These are phyloP conservation scores for Paramecium octaurelia DNA, from an alignment of 73 alveolate genomes.

Conservation along the genomic window DNA sequence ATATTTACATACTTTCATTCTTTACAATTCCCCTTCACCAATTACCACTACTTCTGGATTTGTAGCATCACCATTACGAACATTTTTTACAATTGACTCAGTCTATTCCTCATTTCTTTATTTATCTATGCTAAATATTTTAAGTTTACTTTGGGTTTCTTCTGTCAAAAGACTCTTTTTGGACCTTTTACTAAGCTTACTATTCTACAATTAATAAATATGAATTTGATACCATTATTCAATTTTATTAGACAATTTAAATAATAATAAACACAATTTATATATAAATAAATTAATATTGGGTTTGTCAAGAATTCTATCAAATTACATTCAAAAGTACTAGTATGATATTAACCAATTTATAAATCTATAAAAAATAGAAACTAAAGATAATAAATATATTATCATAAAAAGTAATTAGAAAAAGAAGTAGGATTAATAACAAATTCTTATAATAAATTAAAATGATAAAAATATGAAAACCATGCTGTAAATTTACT, in stretches of 20 bases:
- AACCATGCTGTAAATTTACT: no score
- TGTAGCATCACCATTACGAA: constrained; percentile 46
- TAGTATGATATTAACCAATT: no score
- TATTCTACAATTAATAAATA: not conserved
- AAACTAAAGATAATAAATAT: no score
- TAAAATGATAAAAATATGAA: no score
- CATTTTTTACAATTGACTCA: constrained; percentile 4
- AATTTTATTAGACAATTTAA: not conserved
- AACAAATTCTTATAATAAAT: no score
- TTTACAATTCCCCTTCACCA: constrained; percentile 53
- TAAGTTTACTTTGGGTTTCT: not conserved
- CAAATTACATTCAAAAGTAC: no score
- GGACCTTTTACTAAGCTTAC: not conserved
- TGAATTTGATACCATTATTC: not conserved
- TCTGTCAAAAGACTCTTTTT: not conserved
- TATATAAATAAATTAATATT: not conserved
- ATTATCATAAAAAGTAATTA: no score
- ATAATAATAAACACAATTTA: not conserved
- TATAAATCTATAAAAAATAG: no score
- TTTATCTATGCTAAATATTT: not conserved
- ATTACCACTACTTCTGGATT: constrained; percentile 59
- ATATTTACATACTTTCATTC: constrained; percentile 54
- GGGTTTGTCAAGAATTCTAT: not conserved
- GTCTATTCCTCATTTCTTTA: constrained; percentile 12
- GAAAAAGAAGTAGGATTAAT: no score